Base-by-base conservation (phyloP, 2,329 filamentous ascomycete species). In the Colletotrichum noveboracense region DNA sequence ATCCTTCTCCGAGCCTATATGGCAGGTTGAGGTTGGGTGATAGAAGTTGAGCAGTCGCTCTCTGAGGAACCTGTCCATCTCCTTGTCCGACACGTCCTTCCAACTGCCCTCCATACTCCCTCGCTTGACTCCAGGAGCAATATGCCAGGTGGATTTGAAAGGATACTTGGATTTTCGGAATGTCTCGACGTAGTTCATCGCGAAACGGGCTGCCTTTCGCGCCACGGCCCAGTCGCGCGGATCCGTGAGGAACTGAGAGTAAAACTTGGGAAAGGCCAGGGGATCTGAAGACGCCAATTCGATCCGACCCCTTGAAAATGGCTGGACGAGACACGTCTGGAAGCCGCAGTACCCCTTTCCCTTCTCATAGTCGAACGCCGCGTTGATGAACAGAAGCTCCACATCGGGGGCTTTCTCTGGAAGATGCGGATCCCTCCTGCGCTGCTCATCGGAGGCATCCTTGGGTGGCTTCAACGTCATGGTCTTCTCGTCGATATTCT, bases 351-450 rank as follows among this genome's bases (percentile, higher is more conserved):
- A 77, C 5, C 78, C 72, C 16, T 77, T 77, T 21, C 78, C 78
- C 1, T 76, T 74, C 36, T 83, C 80, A 9, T 83, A 77, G 8
- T 80, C 74, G 14, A 78, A 72, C 2, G 84, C 82, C 6, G 84
- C 82, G 79, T 85, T 86, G 71, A 86, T 82, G 12, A 88, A 76
- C 76, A 88, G 81, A 67, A 84, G 75, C 68, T 84, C 83, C 26
- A 82, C 62, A 21, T 84, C 80, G 2, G 82, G 82, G 0, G 82
- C 28, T 66, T 84, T 83, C 26, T 70, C 62, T 4, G 79, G 71
- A 2, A 52, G 56, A 5, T 68, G 55, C 6, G 72, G 71, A 56
- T 83, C 78, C 55, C 79, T 77, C 65, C 78, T 77, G 28, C 67
- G 71, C 16, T 74, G 38, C 3, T 65, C 66, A 2, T 60, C 66